Base-by-base conservation (phyloP, 225 moss, liverwort and hornwort genomes). In the Antitrichia curtipendula region DNA sequence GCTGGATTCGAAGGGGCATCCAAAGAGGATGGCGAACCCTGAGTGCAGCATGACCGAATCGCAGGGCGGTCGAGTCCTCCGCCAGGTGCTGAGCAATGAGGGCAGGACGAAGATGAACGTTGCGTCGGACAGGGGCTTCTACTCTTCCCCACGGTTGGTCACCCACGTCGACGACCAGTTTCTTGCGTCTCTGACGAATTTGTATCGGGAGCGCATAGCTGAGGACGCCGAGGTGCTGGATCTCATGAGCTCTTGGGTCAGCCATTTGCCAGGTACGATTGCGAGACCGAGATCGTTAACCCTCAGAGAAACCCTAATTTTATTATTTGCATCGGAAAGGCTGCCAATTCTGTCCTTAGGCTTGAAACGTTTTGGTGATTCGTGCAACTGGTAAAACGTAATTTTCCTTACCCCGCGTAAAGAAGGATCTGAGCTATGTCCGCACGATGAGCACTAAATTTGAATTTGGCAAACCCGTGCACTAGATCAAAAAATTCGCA, bases 201-300 rank as follows among this genome's bases (percentile, higher is more conserved):
- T 95, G 36, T 95, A 92, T 86, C 90, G 93, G 32, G 91, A 93
- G 89, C 92, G 95, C 68, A 88, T 95, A 41, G 89, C 90, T 18
- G 91, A 95, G 34, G 80, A 89, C 58, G 92, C 91, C 80, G 95
- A 95, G 34, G 91, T 95, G 73, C 34, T 95, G 85, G 95, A 95
- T 88, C 94, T 95, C 61, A 94, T 94, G 93, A 95, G 95, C 92
- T 95, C 95, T 32, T 95, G 95, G 95, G 92, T 95, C 84, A 95
- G 95, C 86, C 95, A 95, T 90, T 91, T 95, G 75, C 95, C 95
- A 89, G 94, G 94, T 86, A 56, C 16, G 31, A 43, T 50, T 36
- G 52, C 64, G 23, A 27, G 23, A 56, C 52, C 58, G 53, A 22
- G 41, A 45, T 84, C 34, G 25, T 10, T 13, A 80, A 43, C 52